Evolutionary conservation across 306 rosid species (phyloP).

Genomic region (Calophaca sinica): DNA sequence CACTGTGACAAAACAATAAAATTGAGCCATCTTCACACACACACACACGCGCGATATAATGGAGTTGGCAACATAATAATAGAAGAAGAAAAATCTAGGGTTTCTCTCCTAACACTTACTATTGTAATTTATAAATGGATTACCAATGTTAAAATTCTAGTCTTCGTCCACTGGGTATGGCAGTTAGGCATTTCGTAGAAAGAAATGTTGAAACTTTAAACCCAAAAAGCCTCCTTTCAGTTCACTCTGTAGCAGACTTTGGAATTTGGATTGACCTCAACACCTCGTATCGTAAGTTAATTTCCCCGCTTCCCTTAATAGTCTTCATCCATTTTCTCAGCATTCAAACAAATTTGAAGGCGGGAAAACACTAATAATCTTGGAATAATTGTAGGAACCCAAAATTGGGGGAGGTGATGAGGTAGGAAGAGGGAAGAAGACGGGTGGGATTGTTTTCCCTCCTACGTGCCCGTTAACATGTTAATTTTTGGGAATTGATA

Average conservation of each 20-base stretch:
- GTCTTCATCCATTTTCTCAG: neutral
- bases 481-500: too few relatives aligned
- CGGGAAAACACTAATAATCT: too few relatives aligned
- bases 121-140: neutral
- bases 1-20: neutral
- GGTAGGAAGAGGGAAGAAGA: neutral
- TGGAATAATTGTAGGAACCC: too few relatives aligned
- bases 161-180: neutral
- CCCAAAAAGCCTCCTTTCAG: neutral
- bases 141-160: neutral
- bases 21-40: neutral
- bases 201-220: conserved; percentile 1
- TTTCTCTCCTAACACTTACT: neutral
- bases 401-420: too few relatives aligned
- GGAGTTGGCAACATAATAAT: too few relatives aligned
- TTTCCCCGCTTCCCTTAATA: too few relatives aligned
- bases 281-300: neutral
- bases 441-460: neutral
- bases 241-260: neutral
- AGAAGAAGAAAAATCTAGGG: neutral
- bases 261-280: conserved; percentile 5
- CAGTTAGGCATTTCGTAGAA: neutral
- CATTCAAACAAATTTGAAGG: neutral
- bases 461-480: too few relatives aligned
- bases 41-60: too few relatives aligned